Evolutionary conservation across 75 land plant species (phyloP).

Genomic region (Cupressus sempervirens): DNA sequence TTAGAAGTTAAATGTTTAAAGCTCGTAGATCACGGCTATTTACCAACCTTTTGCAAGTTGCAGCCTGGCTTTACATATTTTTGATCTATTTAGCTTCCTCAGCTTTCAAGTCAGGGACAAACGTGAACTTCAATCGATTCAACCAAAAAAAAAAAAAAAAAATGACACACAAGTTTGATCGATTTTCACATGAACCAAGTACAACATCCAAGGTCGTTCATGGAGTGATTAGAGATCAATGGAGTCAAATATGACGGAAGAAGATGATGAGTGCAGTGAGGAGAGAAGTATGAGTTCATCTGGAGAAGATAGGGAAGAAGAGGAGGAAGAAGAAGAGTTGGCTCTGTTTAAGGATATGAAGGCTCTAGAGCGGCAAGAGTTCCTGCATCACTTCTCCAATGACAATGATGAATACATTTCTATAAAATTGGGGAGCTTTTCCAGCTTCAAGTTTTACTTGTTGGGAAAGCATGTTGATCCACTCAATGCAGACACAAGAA

Average conservation of each 20-base stretch:
- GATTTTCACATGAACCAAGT: neutral
- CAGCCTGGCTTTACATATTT: too few species aligned
- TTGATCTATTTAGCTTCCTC: too few species aligned
- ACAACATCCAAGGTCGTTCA: neutral
- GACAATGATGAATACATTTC: conserved; percentile 52
- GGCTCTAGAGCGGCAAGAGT: conserved; percentile 35
- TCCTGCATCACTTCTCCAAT: conserved; percentile 12
- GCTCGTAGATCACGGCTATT: too few species aligned
- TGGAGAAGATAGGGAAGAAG: neutral
- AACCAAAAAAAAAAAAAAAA: neutral
- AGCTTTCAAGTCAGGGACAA: neutral
- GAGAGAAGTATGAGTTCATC: neutral
- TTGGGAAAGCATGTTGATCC: conserved; percentile 51
- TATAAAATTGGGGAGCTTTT: conserved; percentile 40
- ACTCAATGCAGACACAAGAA: conserved; percentile 57
- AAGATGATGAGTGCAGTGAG: conserved; percentile 37
- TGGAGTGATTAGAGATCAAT: neutral
- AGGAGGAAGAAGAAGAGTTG: conserved; percentile 63
- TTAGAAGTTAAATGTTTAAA: conserved; percentile 34
- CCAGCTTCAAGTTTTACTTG: conserved; percentile 48
- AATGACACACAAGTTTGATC: neutral
- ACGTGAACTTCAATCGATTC: neutral
- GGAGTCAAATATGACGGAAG: conserved; percentile 47
- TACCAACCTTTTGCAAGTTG: too few species aligned
- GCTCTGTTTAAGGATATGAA: conserved; percentile 71